Evolutionary conservation across 345 rosid genomes (phyloP), one percentile per base, ranked within the genome.

Genomic region (Ailanthus altissimus): DNA sequence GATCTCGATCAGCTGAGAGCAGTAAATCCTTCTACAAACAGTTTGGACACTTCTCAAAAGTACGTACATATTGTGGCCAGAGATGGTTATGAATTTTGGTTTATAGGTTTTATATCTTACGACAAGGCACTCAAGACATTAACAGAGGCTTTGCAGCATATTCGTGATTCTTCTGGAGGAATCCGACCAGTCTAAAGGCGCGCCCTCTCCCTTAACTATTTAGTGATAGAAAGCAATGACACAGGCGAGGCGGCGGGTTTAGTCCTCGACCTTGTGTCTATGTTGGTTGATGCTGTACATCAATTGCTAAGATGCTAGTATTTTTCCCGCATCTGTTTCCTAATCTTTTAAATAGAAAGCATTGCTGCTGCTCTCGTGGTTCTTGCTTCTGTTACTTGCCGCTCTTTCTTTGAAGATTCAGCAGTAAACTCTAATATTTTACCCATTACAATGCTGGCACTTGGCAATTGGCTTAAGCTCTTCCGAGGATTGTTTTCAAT

Each of bases 51-150:
- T 42, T 83, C 85, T 0, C 91, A 88, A 26, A 93, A 80, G 62
- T 93, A 88, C 84, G 88, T 91, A 53, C 93, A 87, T 43, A 56
- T 88, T 15, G 82, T 85, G 73, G 88, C 91, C 0, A 76, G 73
- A 45, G 97, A 93, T 74, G 90, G 87, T n/a, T 85, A 87, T 75
- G 97, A 93, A 60, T 94, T 90, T 80, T 90, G 95, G 95, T 89
- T 93, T 61, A 83, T 93, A 91, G 98, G 97, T 25, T 90, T 94
- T 45, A 83, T 94, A 74, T 93, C 97, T 18, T 91, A 84, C 51
- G 86, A 81, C 67, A 90, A 93, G 83, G 98, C 97, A 36, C 87
- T 89, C 70, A 89, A 81, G 72, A 89, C 84, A 70, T 85, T 92
- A 59, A 80, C 61, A 8, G 86, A 90, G 73, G 86, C 86, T 38